Conservation (phyloP, 345 rosid species). For the Gossypium australe region DNA sequence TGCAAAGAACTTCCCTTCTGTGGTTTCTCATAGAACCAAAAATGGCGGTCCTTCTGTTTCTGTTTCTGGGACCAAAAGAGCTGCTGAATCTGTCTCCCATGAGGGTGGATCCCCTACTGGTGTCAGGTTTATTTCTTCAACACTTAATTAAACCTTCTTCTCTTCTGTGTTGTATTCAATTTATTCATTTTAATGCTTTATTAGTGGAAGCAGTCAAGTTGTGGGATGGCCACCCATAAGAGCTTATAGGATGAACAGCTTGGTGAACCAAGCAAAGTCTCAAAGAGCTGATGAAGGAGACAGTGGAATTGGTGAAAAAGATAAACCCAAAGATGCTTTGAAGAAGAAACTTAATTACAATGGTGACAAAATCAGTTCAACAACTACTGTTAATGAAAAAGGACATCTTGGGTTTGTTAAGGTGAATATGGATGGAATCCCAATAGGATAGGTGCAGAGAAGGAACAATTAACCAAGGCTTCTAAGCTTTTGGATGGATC, state of each 20-base stretch:
- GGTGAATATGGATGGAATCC: constrained; percentile 85
- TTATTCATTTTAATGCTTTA: background rate
- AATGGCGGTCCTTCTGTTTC: constrained; percentile 22
- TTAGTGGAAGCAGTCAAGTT: constrained; percentile 53
- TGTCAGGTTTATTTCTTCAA: constrained; percentile 36
- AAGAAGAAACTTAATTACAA: constrained; percentile 38
- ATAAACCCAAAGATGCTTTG: constrained; percentile 42
- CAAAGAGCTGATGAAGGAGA: constrained; percentile 46
- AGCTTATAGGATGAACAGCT: constrained; percentile 72
- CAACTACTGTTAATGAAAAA: constrained; percentile 32
- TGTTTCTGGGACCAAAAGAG: constrained; percentile 59
- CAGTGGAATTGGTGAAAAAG: constrained; percentile 33
- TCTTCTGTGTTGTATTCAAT: background rate
- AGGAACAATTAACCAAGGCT: constrained; percentile 26
- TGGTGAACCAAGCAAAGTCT: constrained; percentile 63
- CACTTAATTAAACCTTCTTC: background rate
- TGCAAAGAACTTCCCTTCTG: constrained; percentile 67
- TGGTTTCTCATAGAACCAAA: constrained; percentile 24
- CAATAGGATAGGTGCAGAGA: constrained; percentile 56
- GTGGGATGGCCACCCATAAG: constrained; percentile 96
- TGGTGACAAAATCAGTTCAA: constrained; percentile 19
- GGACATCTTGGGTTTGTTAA: constrained; percentile 66
- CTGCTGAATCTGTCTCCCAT: constrained; percentile 55
- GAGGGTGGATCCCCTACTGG: constrained; percentile 62
- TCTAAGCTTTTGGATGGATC: constrained; percentile 73